These are phyloP conservation scores for Aspergillus udagawae DNA, from an alignment of 2,329 filamentous ascomycete species.

Conservation along the genomic window DNA sequence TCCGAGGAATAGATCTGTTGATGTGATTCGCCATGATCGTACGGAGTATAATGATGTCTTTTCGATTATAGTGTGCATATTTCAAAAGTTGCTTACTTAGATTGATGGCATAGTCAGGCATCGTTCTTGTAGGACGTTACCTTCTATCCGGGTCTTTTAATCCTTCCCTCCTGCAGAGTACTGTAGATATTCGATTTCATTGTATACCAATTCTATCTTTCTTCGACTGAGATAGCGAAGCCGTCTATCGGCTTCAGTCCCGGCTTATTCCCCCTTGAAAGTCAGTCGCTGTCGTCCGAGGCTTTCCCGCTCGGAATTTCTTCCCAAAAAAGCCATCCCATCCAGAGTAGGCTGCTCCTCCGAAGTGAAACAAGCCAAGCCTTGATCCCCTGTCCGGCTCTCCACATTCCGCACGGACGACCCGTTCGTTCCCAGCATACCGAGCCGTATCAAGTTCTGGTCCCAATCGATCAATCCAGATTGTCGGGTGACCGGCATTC, in stretches of 20 bases:
- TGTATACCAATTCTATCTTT: no score
- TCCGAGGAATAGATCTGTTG: slow-evolving; percentile 28
- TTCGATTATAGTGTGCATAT: slow-evolving; percentile 1
- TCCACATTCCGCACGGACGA: background rate
- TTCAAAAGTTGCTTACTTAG: slow-evolving; percentile 32
- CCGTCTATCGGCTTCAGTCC: no score
- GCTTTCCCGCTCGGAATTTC: no score
- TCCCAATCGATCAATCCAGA: no score
- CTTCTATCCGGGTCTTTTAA: background rate
- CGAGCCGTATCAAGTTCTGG: background rate
- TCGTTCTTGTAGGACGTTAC: background rate
- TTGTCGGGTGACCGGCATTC: no score
- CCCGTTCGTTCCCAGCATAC: background rate
- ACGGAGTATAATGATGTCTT: slow-evolving; percentile 12
- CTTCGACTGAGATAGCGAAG: no score
- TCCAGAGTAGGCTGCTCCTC: background rate
- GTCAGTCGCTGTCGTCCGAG: no score
- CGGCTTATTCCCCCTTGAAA: background rate
- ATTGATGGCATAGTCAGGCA: slow-evolving; percentile 2
- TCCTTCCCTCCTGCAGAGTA: background rate
- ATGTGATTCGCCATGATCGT: slow-evolving; percentile 13
- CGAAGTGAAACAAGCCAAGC: background rate
- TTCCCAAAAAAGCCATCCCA: no score
- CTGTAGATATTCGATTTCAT: no score
- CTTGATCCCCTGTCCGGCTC: background rate